A percentile compares a stretch with the other conserved stretches of the same genome.
Evolutionary conservation across 2,329 filamentous ascomycete species (phyloP).

Genomic region (Talaromyces sp.): DNA sequence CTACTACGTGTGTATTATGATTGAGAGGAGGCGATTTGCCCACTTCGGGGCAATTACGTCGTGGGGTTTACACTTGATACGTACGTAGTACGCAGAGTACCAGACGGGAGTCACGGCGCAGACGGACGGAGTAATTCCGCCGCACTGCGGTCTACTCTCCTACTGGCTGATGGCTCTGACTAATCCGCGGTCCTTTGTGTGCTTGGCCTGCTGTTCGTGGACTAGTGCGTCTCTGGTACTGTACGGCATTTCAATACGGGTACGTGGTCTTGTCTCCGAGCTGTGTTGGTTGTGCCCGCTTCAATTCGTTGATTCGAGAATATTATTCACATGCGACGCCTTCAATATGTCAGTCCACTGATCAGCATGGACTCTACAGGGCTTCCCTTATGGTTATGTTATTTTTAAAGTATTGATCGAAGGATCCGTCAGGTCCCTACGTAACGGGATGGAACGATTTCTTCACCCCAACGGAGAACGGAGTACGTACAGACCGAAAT

Average conservation of each 20-base stretch:
- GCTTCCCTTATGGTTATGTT: too few relatives aligned
- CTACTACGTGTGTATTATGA: too few relatives aligned
- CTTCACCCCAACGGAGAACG: neutral
- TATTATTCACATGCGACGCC: neutral
- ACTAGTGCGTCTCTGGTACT: neutral
- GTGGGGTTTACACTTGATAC: neutral
- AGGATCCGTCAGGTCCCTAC: neutral
- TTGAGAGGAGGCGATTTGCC: too few relatives aligned
- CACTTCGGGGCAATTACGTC: constrained; percentile 5
- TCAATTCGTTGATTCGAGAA: neutral
- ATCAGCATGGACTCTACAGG: too few relatives aligned
- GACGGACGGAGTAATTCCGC: neutral
- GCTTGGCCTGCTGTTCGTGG: neutral
- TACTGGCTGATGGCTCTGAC: neutral
- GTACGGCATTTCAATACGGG: neutral
- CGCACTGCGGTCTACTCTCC: neutral
- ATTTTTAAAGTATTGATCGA: neutral
- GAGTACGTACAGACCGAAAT: neutral
- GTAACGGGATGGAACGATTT: neutral
- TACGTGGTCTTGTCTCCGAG: neutral
- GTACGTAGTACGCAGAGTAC: too few relatives aligned
- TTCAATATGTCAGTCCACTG: neutral
- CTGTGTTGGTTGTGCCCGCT: neutral
- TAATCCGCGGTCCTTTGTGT: neutral
- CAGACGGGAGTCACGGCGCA: too few relatives aligned